Conservation (phyloP, 176 grass and related monocot genomes). For the Avena eriantha region DNA sequence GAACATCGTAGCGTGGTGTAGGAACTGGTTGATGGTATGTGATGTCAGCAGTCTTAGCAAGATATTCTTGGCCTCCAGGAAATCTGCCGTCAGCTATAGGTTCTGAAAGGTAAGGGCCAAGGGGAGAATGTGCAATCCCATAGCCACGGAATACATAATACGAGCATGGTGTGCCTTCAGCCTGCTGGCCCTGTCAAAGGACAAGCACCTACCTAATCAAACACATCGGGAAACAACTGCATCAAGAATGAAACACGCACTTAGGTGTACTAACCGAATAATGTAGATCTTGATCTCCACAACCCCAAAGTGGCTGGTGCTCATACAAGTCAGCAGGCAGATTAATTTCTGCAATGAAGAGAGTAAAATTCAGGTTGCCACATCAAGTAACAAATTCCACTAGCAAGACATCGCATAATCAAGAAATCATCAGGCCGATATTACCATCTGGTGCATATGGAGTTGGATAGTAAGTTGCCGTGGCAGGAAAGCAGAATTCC, state of each 20-base stretch:
- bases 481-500: slow-evolving; percentile 52
- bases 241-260: slow-evolving; percentile 17
- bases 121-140: slow-evolving; percentile 48
- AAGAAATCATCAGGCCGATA: slow-evolving; percentile 21
- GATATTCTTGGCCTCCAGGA: slow-evolving; percentile 39
- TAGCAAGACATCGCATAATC: slow-evolving; percentile 28
- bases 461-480: slow-evolving; percentile 47
- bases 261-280: slow-evolving; percentile 50
- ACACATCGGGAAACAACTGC: slow-evolving; percentile 11
- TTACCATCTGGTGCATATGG: slow-evolving; percentile 52
- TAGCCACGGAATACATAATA: slow-evolving; percentile 68
- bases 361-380: not conserved
- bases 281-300: slow-evolving; percentile 58
- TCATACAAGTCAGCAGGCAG: slow-evolving; percentile 63
- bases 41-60: slow-evolving; percentile 36
- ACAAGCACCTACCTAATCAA: slow-evolving; percentile 26
- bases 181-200: slow-evolving; percentile 49
- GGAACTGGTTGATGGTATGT: slow-evolving; percentile 51
- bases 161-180: slow-evolving; percentile 51
- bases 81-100: slow-evolving; percentile 45
- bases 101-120: slow-evolving; percentile 53
- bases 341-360: slow-evolving; percentile 46
- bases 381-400: slow-evolving; percentile 32
- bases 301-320: slow-evolving; percentile 50
- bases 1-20: slow-evolving; percentile 36